These are phyloP conservation scores for Populus ilicifolia DNA, from an alignment of 345 rosid genomes.

Conservation along the genomic window DNA sequence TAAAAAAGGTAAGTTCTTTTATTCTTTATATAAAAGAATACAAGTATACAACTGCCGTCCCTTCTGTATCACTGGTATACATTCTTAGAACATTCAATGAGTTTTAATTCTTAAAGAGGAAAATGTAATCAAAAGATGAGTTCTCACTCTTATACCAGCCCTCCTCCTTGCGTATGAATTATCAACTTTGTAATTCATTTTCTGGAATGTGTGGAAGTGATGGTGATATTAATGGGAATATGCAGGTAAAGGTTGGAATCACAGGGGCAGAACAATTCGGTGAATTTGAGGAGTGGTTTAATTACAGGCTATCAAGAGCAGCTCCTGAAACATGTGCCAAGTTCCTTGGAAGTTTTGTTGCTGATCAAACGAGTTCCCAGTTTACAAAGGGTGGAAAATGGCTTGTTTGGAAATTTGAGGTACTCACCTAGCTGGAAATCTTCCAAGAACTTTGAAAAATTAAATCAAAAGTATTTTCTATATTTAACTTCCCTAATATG, in stretches of 20 bases:
- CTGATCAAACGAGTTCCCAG: slow-evolving; percentile 59
- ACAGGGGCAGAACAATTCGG: slow-evolving; percentile 83
- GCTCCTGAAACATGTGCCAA: slow-evolving; percentile 97
- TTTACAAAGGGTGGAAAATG: slow-evolving; percentile 81
- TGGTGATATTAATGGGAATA: slow-evolving; percentile 1
- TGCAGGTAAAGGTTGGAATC: slow-evolving; percentile 78
- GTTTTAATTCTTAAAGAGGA: background rate
- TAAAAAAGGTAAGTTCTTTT: slow-evolving; percentile 52
- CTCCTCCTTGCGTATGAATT: background rate
- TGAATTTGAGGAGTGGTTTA: slow-evolving; percentile 96
- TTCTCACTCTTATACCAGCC: background rate
- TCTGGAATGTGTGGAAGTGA: background rate
- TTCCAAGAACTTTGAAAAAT: slow-evolving; percentile 2
- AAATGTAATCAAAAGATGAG: background rate
- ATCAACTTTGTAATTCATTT: background rate
- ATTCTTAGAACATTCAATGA: background rate
- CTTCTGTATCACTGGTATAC: background rate
- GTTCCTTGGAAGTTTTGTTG: slow-evolving; percentile 84
- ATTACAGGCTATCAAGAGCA: slow-evolving; percentile 88
- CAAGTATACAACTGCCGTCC: background rate
- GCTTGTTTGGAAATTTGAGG: slow-evolving; percentile 99
- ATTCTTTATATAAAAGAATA: background rate
- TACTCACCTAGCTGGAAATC: slow-evolving; percentile 16
- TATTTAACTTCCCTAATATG: background rate
- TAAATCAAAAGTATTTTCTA: background rate